phyloP scores from a whole-genome alignment of 1,284 basidiomycete genomes.

The Trichosporon sp. region DNA sequence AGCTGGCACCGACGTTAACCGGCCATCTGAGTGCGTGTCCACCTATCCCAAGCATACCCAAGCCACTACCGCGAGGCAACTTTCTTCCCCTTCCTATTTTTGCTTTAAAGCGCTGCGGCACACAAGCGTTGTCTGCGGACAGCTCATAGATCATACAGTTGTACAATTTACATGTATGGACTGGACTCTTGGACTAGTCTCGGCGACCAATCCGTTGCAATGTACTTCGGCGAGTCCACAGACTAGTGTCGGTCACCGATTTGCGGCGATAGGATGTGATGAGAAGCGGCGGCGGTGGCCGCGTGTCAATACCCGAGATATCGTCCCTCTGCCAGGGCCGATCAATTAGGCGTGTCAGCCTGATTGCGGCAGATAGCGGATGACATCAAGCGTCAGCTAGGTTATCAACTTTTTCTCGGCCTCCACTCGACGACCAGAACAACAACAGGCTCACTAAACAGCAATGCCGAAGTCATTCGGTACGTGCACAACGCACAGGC shows the following conservation, averaged over 20 bases:
- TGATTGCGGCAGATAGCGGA: neutral
- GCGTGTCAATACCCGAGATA: neutral
- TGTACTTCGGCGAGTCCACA: too few relatives aligned
- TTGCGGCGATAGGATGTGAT: neutral
- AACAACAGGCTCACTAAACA: neutral
- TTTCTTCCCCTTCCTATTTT: neutral
- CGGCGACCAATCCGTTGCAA: too few relatives aligned
- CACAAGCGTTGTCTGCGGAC: neutral
- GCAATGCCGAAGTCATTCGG: conserved; percentile 18
- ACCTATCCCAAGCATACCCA: neutral
- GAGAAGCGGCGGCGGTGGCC: neutral
- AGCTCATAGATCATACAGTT: conserved; percentile 3
- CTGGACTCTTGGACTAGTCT: neutral
- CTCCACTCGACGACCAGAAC: neutral
- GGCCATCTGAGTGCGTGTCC: neutral
- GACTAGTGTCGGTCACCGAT: too few relatives aligned
- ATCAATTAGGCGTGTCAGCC: neutral
- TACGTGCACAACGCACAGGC: neutral
- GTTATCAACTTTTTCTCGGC: neutral
- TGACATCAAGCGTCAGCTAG: neutral
- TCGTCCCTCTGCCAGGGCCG: neutral
- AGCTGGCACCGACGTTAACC: neutral
- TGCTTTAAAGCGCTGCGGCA: neutral
- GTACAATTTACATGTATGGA: conserved; percentile 3
- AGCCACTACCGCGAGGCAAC: neutral